Percentiles rank a stretch among this genome's conserved stretches.
These are phyloP conservation scores for Ambrosia trifida DNA, from an alignment of 129 eudicot genomes.

Conservation along the genomic window DNA sequence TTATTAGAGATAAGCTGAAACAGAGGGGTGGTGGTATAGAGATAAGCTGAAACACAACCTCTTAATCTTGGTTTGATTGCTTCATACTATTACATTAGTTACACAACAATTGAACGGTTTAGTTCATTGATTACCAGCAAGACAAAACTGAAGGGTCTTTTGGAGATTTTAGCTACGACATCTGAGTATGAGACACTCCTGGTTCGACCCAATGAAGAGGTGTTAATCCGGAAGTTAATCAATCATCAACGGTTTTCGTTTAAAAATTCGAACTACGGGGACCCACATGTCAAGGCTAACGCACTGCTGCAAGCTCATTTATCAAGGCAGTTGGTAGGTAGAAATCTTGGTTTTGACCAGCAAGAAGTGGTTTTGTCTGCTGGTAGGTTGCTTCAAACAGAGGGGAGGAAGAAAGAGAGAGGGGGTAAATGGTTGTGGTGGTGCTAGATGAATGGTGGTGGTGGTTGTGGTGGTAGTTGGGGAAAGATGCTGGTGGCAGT, in stretches of 20 bases:
- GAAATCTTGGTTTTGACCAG: constrained; percentile 80
- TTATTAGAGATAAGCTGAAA: no score
- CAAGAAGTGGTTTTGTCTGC: constrained; percentile 75
- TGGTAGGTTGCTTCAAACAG: constrained; percentile 69
- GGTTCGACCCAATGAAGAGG: constrained; percentile 82
- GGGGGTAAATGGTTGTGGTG: no score
- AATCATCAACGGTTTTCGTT: constrained; percentile 77
- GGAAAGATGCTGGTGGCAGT: no score
- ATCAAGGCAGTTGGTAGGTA: constrained; percentile 69
- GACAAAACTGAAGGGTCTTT: constrained; percentile 3
- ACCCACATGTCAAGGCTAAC: constrained; percentile 82
- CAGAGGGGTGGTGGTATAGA: no score
- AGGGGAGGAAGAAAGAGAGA: no score
- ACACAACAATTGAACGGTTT: constrained; percentile 80
- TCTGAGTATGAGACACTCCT: constrained; percentile 47
- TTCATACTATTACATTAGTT: constrained; percentile 77
- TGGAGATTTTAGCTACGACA: neutral
- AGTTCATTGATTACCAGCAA: constrained; percentile 22
- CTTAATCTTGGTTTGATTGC: constrained; percentile 83
- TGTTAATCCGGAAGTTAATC: constrained; percentile 54
- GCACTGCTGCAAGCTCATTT: constrained; percentile 84
- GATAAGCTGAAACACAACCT: no score
- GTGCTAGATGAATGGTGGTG: no score
- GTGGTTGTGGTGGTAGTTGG: no score
- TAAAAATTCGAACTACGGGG: constrained; percentile 63